Conservation (phyloP, 352 stramenopile genomes). For the Pilasporangium apinafurcum region DNA sequence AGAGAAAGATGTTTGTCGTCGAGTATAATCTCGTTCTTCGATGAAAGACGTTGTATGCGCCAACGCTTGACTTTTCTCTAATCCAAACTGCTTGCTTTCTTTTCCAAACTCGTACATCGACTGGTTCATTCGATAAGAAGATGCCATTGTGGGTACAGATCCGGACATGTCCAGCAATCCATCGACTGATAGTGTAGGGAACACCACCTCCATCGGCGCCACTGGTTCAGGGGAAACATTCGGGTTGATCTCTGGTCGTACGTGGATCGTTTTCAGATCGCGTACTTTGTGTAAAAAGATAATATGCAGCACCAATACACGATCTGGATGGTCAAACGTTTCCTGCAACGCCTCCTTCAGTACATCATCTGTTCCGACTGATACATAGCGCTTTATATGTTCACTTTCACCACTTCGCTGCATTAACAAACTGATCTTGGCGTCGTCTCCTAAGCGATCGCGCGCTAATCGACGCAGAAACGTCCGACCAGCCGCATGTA, state of each 20-base stretch:
- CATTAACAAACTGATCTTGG: conserved; percentile 55
- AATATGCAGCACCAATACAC: conserved; percentile 67
- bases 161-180: conserved; percentile 26
- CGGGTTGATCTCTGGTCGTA: conserved; percentile 68
- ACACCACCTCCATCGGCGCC: conserved; percentile 54
- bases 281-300: conserved; percentile 55
- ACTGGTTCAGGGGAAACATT: conserved; percentile 81
- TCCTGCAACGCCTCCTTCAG: conserved; percentile 54
- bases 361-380: conserved; percentile 43
- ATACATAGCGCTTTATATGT: conserved; percentile 41
- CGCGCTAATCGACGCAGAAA: conserved; percentile 66
- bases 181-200: conserved; percentile 60
- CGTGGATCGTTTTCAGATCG: conserved; percentile 52
- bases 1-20: conserved; percentile 4
- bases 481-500: conserved; percentile 59
- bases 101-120: conserved; percentile 52
- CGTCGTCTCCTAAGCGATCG: conserved; percentile 57
- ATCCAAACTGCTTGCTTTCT: conserved; percentile 7
- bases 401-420: conserved; percentile 14
- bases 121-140: conserved; percentile 38
- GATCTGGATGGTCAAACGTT: conserved; percentile 54
- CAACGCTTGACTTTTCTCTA: conserved; percentile 20
- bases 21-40: conserved; percentile 47
- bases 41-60: conserved; percentile 40
- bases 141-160: conserved; percentile 17